Evolutionary conservation across 257 asterid species (phyloP).

Genomic region (Salvia splendens): DNA sequence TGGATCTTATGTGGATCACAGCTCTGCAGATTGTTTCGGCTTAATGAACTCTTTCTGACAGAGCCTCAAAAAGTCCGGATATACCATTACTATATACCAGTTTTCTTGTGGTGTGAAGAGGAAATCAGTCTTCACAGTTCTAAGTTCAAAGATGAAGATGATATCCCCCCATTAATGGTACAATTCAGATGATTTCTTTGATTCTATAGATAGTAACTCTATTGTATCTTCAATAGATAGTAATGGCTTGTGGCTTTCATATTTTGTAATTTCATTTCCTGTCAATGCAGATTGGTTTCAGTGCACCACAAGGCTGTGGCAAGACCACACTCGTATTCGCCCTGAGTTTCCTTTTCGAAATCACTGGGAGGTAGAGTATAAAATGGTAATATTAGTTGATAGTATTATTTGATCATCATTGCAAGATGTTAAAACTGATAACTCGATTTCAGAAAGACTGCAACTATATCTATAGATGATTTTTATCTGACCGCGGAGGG

Average conservation of each 20-base stretch:
- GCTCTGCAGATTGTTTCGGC: conserved; percentile 79
- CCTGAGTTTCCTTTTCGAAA: conserved; percentile 71
- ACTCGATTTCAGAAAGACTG: conserved; percentile 74
- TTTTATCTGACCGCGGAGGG: conserved; percentile 91
- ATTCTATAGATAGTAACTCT: neutral
- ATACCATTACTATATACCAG: conserved; percentile 92
- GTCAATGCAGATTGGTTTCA: conserved; percentile 87
- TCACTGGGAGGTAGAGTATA: conserved; percentile 84
- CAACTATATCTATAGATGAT: conserved; percentile 88
- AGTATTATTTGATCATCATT: conserved; percentile 24
- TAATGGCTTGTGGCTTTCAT: conserved; percentile 26
- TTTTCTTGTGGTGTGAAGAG: conserved; percentile 88
- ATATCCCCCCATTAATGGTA: conserved; percentile 93
- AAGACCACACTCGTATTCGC: conserved; percentile 97
- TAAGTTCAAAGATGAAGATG: conserved; percentile 64
- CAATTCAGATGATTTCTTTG: conserved; percentile 21
- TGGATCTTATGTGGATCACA: conserved; percentile 79
- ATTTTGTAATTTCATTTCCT: conserved; percentile 20
- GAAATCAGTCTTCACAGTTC: conserved; percentile 71
- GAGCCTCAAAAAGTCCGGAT: conserved; percentile 82
- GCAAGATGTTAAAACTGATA: conserved; percentile 41
- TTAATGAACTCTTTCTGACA: conserved; percentile 66
- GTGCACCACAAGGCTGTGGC: conserved; percentile 99
- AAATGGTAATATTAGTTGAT: conserved; percentile 44
- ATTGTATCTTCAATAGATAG: conserved; percentile 9